phyloP scores from a whole-genome alignment of 2,329 filamentous ascomycete species.

The Fusarium nisikadoi region DNA sequence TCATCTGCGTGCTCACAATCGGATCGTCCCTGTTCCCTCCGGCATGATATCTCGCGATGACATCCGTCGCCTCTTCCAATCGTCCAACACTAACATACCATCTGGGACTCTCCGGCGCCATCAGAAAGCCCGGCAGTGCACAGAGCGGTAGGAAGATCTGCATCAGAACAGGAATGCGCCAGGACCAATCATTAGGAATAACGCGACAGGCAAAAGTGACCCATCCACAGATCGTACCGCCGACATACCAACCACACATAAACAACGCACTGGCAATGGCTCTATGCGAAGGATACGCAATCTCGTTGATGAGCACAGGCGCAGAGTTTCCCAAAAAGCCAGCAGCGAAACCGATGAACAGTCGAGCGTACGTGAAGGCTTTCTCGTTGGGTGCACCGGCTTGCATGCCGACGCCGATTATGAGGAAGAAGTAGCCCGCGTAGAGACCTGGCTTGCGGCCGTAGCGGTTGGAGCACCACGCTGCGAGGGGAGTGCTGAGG shows the following conservation, averaged over 20 bases:
- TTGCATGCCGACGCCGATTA: slow-evolving; percentile 9
- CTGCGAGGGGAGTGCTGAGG: slow-evolving; percentile 29
- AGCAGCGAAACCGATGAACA: background rate
- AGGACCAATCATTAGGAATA: slow-evolving; percentile 2
- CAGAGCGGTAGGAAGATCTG: background rate
- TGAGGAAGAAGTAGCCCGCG: background rate
- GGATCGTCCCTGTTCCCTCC: background rate
- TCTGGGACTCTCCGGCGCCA: slow-evolving; percentile 1
- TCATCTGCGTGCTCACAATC: background rate
- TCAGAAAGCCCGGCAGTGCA: background rate
- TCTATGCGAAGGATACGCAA: slow-evolving; percentile 8
- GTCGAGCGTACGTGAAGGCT: background rate
- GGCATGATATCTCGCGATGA: background rate
- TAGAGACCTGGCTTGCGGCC: background rate
- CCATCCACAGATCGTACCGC: slow-evolving; percentile 6
- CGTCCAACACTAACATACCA: slow-evolving; percentile 6
- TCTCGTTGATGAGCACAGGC: background rate
- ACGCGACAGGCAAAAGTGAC: background rate
- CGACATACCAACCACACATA: background rate
- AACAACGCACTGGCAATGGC: slow-evolving; percentile 5
- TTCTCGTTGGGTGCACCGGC: slow-evolving; percentile 1
- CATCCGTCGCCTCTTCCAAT: background rate
- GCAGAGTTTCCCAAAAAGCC: background rate
- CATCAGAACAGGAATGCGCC: background rate
- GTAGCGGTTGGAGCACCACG: slow-evolving; percentile 14